Conservation (phyloP, 306 rosid species). For the Begonia loranthoides region DNA sequence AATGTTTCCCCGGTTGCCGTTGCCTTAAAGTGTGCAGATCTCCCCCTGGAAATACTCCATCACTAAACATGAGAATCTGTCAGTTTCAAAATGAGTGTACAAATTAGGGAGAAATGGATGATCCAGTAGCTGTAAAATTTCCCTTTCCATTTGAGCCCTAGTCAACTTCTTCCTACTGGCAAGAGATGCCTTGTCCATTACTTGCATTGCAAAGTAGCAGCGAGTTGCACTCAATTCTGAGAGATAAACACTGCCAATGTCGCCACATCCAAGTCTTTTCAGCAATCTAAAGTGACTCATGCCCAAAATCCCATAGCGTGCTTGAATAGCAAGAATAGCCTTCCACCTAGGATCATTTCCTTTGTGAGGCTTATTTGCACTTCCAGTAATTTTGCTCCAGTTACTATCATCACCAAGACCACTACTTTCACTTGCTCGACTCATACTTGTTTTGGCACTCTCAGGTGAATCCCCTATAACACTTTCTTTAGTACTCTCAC, state of each 20-base stretch:
- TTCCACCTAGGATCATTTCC: slow-evolving; percentile 99
- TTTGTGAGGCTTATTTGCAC: slow-evolving; percentile 98
- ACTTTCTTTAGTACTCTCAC: slow-evolving; percentile 70
- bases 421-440: slow-evolving; percentile 89
- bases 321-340: slow-evolving; percentile 87
- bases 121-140: slow-evolving; percentile 91
- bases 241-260: slow-evolving; percentile 96
- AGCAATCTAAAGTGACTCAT: slow-evolving; percentile 94
- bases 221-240: slow-evolving; percentile 94
- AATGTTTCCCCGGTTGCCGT: slow-evolving; percentile 96
- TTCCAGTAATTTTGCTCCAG: slow-evolving; percentile 93
- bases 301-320: slow-evolving; percentile 85
- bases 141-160: slow-evolving; percentile 96
- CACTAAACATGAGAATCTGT: slow-evolving; percentile 87
- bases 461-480: slow-evolving; percentile 89
- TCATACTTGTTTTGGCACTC: slow-evolving; percentile 87
- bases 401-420: slow-evolving; percentile 94
- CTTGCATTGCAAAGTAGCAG: slow-evolving; percentile 95
- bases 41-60: slow-evolving; percentile 99
- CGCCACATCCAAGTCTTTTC: slow-evolving; percentile 95
- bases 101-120: slow-evolving; percentile 96
- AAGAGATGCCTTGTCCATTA: slow-evolving; percentile 97
- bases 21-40: slow-evolving; percentile 97
- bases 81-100: slow-evolving; percentile 96
- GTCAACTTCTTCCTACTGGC: slow-evolving; percentile 90